Evolutionary conservation across 495 filamentous ascomycete genomes (phyloP), one percentile per base, ranked within the genome.

Genomic region (Penicillium turbatum): DNA sequence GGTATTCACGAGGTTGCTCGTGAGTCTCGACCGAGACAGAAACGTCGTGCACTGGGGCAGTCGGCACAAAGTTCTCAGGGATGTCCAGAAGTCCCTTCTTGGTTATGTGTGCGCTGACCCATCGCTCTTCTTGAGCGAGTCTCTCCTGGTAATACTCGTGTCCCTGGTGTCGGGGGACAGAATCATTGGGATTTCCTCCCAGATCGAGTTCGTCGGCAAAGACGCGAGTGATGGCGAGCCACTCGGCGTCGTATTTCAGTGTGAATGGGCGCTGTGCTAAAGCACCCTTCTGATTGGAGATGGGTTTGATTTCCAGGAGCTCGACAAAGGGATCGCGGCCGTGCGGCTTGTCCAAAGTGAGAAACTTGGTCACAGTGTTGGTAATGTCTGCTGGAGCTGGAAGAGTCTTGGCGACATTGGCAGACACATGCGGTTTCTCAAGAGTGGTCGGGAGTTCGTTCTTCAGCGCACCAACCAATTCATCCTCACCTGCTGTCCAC

Each of bases 221-320:
- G 2, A 84, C 84, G 12, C 92, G 89, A 2, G 85, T 88, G 57
- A 98, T 96, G 7, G 93, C 86, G 3, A 97, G 82, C 92, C 92
- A 98, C 72, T 98, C 93, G 27, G 84, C 83, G 67, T 98, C 93
- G 66, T 97, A 97, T 30, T 82, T 68, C 4, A 97, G 81, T 6
- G 67, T 64, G 41, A 72, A 62, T 2, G 71, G 73, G 13, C 72
- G 54, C 24, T 63, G 34, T 5, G n/a, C 19, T 5, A 60, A 50
- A 13, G 54, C 49, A 2, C 53, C 44, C 11, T 54, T 42, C 10
- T 66, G 48, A 4, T 71, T 54, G 0, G 63, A 66, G 19, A 77
- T 46, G 4, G 86, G 74, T 0, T 61, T 30, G 27, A 95, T 72
- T 13, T 84, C 77, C 15, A 86, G 66, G 5, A 97, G 72, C 54